Evolutionary conservation across 192 early-diverging fungal species (phyloP).

Genomic region (Coemansia sp.): DNA sequence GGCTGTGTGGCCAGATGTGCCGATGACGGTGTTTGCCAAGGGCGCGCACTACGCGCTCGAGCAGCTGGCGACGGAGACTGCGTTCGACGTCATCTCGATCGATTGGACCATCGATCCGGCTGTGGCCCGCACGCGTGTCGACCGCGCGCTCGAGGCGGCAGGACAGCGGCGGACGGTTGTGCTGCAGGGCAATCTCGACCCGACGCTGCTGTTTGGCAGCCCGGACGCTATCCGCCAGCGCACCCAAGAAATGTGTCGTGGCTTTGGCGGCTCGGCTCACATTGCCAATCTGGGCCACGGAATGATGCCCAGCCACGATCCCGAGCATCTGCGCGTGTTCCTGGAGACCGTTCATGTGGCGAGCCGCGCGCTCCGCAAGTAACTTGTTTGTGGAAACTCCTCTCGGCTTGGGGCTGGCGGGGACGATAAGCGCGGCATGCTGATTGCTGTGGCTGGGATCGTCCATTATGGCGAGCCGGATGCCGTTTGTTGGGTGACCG

Average conservation of each 20-base stretch:
- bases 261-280: conserved; percentile 72
- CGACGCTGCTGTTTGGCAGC: conserved; percentile 74
- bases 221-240: conserved; percentile 67
- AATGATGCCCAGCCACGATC: conserved; percentile 81
- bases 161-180: conserved; percentile 14
- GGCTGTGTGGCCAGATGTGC: conserved; percentile 58
- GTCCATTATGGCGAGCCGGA: background rate
- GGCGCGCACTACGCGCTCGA: conserved; percentile 88
- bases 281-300: conserved; percentile 98
- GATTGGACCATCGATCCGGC: conserved; percentile 87
- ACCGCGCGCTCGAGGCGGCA: conserved; percentile 10
- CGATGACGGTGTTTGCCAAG: conserved; percentile 90
- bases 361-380: conserved; percentile 29
- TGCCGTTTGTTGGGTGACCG: background rate
- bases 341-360: conserved; percentile 65
- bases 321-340: conserved; percentile 67
- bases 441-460: background rate
- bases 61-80: conserved; percentile 57
- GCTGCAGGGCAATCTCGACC: conserved; percentile 97
- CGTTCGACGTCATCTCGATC: conserved; percentile 84
- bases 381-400: background rate
- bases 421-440: background rate
- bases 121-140: conserved; percentile 26
- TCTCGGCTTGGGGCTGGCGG: background rate
- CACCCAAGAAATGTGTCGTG: conserved; percentile 75